Conservation (phyloP, 345 rosid genomes). For the Crucihimalaya himalaica region DNA sequence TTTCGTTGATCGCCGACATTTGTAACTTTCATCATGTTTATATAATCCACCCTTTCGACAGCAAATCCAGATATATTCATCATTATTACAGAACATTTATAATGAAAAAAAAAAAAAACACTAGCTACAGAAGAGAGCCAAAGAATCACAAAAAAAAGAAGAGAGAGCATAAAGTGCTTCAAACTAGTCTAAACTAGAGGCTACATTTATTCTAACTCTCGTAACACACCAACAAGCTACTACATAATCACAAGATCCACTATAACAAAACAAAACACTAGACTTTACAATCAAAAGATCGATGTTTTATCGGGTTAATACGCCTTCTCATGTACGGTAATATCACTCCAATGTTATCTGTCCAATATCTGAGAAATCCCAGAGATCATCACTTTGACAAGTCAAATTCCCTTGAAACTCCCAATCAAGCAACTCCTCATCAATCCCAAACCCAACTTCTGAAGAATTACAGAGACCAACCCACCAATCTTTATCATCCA, state of each 20-base stretch:
- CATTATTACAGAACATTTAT: background rate
- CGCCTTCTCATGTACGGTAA: background rate
- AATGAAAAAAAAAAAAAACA: background rate
- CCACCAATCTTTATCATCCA: slow-evolving; percentile 34
- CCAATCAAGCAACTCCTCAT: slow-evolving; percentile 48
- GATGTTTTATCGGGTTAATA: background rate
- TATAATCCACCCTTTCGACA: too few species aligned
- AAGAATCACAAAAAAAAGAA: background rate
- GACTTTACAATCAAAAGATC: slow-evolving; percentile 22
- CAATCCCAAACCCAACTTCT: slow-evolving; percentile 30
- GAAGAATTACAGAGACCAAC: slow-evolving; percentile 25
- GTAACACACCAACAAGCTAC: slow-evolving; percentile 9
- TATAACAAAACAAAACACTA: slow-evolving; percentile 33
- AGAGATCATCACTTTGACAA: slow-evolving; percentile 31
- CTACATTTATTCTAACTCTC: slow-evolving; percentile 15
- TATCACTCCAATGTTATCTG: slow-evolving; percentile 24
- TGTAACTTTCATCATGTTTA: too few species aligned
- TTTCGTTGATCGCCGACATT: too few species aligned
- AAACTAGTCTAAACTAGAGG: slow-evolving; percentile 18
- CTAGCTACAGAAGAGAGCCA: background rate
- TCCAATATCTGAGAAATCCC: slow-evolving; percentile 39
- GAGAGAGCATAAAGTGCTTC: background rate
- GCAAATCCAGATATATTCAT: background rate
- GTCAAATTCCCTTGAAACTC: slow-evolving; percentile 33
- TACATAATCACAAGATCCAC: slow-evolving; percentile 10